Percentiles rank a stretch among this genome's conserved stretches.
Evolutionary conservation across 2,329 filamentous ascomycete species (phyloP).

Genomic region (Pseudocercospora cruenta): DNA sequence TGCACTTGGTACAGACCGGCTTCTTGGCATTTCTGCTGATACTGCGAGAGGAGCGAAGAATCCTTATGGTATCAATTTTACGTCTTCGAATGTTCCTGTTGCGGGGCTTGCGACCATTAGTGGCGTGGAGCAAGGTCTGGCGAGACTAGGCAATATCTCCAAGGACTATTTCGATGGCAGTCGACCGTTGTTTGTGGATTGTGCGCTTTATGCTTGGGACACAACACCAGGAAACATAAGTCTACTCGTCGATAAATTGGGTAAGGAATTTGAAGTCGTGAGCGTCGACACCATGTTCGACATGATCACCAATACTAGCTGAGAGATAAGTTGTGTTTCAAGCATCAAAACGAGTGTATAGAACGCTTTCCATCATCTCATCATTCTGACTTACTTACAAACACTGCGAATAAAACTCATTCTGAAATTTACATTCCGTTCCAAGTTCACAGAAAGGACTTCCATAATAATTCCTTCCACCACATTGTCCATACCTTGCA

Average conservation of each 20-base stretch:
- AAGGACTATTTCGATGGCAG: slow-evolving; percentile 3
- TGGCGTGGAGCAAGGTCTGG: background rate
- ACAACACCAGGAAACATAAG: background rate
- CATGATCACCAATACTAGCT: background rate
- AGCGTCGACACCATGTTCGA: slow-evolving; percentile 13
- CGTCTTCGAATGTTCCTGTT: background rate
- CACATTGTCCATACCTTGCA: background rate
- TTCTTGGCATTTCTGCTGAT: slow-evolving; percentile 2
- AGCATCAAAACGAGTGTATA: background rate
- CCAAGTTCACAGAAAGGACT: background rate
- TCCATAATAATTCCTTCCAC: slow-evolving; percentile 1
- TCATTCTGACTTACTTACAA: background rate
- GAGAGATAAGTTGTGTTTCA: background rate
- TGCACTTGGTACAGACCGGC: background rate
- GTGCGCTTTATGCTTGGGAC: slow-evolving; percentile 13
- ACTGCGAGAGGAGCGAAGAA: background rate
- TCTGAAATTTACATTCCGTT: background rate
- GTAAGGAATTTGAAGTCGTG: slow-evolving; percentile 12
- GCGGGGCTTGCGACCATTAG: slow-evolving; percentile 1
- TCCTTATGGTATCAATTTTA: background rate
- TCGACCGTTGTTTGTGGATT: slow-evolving; percentile 7
- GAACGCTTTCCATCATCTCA: background rate
- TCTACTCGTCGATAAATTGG: background rate
- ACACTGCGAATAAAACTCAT: slow-evolving; percentile 10
- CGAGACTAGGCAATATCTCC: background rate